A percentile compares a stretch with the other conserved stretches of the same genome.
phyloP scores from a whole-genome alignment of 495 filamentous ascomycete species.

The Lasiosphaeria miniovina region DNA sequence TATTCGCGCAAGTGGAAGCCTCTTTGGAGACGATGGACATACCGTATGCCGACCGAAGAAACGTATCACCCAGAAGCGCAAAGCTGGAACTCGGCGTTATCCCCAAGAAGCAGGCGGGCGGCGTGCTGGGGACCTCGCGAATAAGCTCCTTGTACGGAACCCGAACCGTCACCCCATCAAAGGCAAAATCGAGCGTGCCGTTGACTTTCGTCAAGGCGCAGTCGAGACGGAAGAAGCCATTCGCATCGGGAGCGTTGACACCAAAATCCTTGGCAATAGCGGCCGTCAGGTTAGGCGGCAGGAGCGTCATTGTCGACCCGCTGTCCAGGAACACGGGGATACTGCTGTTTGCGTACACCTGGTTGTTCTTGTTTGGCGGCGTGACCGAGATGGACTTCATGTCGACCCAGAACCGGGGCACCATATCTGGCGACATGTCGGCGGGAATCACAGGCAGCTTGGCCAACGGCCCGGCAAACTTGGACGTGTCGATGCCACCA shows the following conservation, averaged over 20 bases:
- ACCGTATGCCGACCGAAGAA: conserved; percentile 84
- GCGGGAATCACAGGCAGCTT: conserved; percentile 63
- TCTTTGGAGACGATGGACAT: conserved; percentile 12
- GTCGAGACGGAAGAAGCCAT: conserved; percentile 64
- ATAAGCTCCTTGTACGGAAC: conserved; percentile 58
- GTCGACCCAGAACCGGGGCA: conserved; percentile 56
- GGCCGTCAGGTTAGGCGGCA: conserved; percentile 64
- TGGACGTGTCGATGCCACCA: conserved; percentile 83
- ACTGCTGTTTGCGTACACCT: conserved; percentile 45
- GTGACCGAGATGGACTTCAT: conserved; percentile 57
- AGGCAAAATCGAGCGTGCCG: conserved; percentile 68
- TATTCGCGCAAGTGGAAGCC: background rate
- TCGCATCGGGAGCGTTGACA: conserved; percentile 45
- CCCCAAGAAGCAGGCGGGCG: conserved; percentile 67
- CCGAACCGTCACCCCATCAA: conserved; percentile 63
- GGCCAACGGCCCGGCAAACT: conserved; percentile 70
- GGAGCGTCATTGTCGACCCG: conserved; percentile 82
- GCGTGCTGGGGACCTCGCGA: conserved; percentile 45
- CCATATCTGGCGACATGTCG: conserved; percentile 37
- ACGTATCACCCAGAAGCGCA: conserved; percentile 83
- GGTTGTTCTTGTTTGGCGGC: conserved; percentile 41
- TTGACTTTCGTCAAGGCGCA: conserved; percentile 65
- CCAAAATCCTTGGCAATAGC: conserved; percentile 64
- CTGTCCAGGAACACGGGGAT: conserved; percentile 80
- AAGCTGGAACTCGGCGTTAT: conserved; percentile 64